Evolutionary conservation across 192 early-diverging fungal species (phyloP).

Genomic region (Backusella morwellensis): DNA sequence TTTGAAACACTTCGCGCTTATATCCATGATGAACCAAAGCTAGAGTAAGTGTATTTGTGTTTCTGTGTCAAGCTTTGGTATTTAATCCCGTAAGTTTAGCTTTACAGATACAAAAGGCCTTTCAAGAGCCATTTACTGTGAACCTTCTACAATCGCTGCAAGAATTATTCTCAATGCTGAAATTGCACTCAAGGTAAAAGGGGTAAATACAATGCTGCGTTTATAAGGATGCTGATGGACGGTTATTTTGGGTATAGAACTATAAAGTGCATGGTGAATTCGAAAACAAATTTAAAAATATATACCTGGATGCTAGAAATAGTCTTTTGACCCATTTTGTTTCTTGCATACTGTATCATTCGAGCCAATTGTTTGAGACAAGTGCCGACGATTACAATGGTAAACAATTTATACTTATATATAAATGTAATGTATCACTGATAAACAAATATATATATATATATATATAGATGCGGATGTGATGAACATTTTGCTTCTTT

Average conservation of each 20-base stretch:
- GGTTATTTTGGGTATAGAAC: not conserved
- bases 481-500: not conserved
- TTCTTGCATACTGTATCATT: not conserved
- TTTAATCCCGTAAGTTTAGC: not conserved
- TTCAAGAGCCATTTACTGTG: not conserved
- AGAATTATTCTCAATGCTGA: constrained; percentile 1
- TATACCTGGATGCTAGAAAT: not conserved
- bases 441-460: not conserved
- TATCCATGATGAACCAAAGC: not conserved
- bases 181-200: not conserved
- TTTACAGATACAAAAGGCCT: not conserved
- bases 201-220: not conserved
- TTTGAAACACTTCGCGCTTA: not conserved
- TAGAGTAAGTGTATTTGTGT: not conserved
- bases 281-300: not conserved
- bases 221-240: not conserved
- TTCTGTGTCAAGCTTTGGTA: not conserved
- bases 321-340: not conserved
- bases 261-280: not conserved
- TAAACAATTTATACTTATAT: not conserved
- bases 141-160: not conserved
- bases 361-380: not conserved
- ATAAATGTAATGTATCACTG: not conserved
- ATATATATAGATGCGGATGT: not conserved
- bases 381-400: not conserved